Conservation (phyloP, 2,329 filamentous ascomycete species). For the Penicillium sp. region DNA sequence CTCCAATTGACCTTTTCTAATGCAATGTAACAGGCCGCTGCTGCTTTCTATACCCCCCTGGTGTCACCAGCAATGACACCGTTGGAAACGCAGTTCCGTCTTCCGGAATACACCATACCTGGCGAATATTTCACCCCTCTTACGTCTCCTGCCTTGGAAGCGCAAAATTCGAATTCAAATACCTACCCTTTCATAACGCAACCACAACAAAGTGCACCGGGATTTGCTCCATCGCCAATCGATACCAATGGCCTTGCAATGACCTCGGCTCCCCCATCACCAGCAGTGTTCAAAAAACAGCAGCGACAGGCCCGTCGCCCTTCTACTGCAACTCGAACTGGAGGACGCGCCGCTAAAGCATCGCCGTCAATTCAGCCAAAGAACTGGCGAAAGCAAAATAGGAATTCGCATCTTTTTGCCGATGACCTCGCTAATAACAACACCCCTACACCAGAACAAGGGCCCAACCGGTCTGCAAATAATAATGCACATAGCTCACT, state of each 20-base stretch:
- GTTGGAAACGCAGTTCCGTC: conserved; percentile 43
- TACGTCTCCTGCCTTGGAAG: conserved; percentile 49
- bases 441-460: conserved; percentile 29
- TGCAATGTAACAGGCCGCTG: conserved; percentile 32
- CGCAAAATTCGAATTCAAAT: conserved; percentile 36
- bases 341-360: conserved; percentile 37
- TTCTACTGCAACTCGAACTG: conserved; percentile 30
- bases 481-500: conserved; percentile 28
- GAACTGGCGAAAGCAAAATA: conserved; percentile 31
- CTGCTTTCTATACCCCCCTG: conserved; percentile 47
- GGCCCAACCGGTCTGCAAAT: conserved; percentile 21
- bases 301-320: conserved; percentile 36
- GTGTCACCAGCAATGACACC: conserved; percentile 50
- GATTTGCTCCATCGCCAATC: conserved; percentile 34
- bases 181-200: conserved; percentile 33
- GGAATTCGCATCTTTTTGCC: conserved; percentile 25
- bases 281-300: conserved; percentile 34
- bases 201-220: conserved; percentile 34
- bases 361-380: conserved; percentile 43
- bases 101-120: conserved; percentile 46
- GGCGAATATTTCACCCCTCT: conserved; percentile 50
- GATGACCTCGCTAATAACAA: conserved; percentile 30
- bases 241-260: conserved; percentile 34
- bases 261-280: conserved; percentile 29
- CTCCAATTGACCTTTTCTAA: conserved; percentile 13